Percentiles rank a stretch among this genome's conserved stretches.
Conservation (phyloP, 2,329 filamentous ascomycete genomes). For the Colletotrichum caudatum region DNA sequence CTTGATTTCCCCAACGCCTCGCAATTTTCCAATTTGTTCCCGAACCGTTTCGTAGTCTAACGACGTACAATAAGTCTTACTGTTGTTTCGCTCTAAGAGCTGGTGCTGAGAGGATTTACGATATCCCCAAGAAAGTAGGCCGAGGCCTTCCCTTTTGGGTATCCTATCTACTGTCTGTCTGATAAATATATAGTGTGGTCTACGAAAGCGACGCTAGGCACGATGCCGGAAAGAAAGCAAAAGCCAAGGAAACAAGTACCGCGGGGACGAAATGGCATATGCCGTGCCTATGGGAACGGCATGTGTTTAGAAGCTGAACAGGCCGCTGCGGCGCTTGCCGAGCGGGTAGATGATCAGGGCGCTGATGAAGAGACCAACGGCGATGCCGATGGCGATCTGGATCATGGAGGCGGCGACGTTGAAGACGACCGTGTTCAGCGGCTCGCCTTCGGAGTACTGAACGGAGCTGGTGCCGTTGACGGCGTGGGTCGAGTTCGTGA, state of each 20-base stretch:
- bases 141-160: neutral
- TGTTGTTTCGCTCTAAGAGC: slow-evolving; percentile 3
- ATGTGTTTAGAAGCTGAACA: slow-evolving; percentile 59
- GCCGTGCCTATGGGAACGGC: neutral
- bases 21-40: neutral
- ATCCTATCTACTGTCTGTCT: neutral
- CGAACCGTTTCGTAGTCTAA: neutral
- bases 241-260: neutral
- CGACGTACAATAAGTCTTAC: slow-evolving; percentile 3
- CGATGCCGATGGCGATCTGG: slow-evolving; percentile 65
- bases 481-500: slow-evolving; percentile 54
- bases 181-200: neutral
- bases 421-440: slow-evolving; percentile 55
- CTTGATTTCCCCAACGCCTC: neutral
- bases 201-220: neutral
- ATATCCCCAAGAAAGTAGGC: neutral
- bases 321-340: slow-evolving; percentile 61
- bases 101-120: neutral
- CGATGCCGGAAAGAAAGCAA: neutral
- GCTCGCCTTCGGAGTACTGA: slow-evolving; percentile 41
- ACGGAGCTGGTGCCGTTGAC: slow-evolving; percentile 53
- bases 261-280: neutral
- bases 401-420: slow-evolving; percentile 64
- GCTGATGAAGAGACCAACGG: slow-evolving; percentile 63
- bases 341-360: slow-evolving; percentile 62